Evolutionary conservation across 306 rosid genomes (phyloP), one percentile per base, ranked within the genome.

Genomic region (Vachellia pachyceras): DNA sequence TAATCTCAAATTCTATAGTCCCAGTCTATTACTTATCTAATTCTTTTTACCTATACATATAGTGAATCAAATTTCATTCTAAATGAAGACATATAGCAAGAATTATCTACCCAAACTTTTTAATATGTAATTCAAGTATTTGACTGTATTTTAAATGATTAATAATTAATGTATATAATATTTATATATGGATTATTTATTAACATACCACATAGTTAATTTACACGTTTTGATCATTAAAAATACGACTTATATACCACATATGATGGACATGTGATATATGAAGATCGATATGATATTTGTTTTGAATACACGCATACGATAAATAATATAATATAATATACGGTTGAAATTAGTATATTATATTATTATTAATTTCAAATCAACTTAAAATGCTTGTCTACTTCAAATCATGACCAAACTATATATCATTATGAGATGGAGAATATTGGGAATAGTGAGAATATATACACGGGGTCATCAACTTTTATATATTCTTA

Each of bases 291-390:
- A 63, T 84, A 54, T 18, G 58, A 52, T 17, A 52, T 18, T 52
- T 18, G 23, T 3, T 18, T 52, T 18, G 23, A 14, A 50, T 7
- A 55, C 3, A n/a, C n/a, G n/a, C n/a, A n/a, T n/a, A n/a, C 9
- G 0, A 22, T 23, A 22, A 23, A 58, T 22, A 10, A 58, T 58
- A n/a, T 22, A 54, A 54, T n/a, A 54, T 15, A 50, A 54, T 7
- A 20, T 23, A 58, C 3, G 67, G 73, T 60, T 49, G 60, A 64
- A 80, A 29, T 29, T 29, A 76, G 39, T 44, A 50, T 35, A n/a
- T n/a, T n/a, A n/a, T n/a, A 76, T 76, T 76, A 52, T 39, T 80
- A 22, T 71, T 71, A 78, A 71, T 76, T 79, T 76, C 82, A 70
- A 76, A n/a, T n/a, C n/a, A n/a, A 41, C 71, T 40, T 55, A 45